phyloP scores from a whole-genome alignment of 106 monocot genomes.

The Dendrobium chrysotoxum region DNA sequence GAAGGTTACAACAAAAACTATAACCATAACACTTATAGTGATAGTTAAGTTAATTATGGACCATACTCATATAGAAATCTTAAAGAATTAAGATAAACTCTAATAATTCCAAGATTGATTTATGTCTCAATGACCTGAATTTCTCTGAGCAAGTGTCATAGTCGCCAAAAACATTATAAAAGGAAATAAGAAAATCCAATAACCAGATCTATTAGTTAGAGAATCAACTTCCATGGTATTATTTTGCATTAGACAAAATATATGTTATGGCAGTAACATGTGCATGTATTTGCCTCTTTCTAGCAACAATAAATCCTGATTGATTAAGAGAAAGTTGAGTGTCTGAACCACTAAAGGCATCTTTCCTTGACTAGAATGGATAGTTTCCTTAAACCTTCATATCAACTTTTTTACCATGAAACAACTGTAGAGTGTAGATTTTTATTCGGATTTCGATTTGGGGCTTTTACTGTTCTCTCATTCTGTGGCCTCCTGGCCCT shows the following conservation, averaged over 20 bases:
- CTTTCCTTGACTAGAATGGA: conserved; percentile 62
- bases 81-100: background rate
- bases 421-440: no score
- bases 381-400: conserved; percentile 56
- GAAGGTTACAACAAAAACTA: background rate
- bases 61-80: background rate
- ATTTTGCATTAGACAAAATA: background rate
- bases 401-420: conserved; percentile 55
- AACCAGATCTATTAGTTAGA: background rate
- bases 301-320: conserved; percentile 67
- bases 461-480: no score
- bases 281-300: conserved; percentile 80
- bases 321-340: conserved; percentile 60
- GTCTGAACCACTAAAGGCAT: conserved; percentile 61
- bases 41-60: background rate
- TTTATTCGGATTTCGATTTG: no score
- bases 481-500: no score
- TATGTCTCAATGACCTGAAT: no score
- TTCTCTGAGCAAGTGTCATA: background rate
- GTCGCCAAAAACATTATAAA: background rate
- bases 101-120: no score
- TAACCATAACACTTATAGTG: no score
- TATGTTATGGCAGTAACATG: conserved; percentile 47
- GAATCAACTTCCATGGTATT: background rate
- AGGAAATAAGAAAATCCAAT: background rate